A percentile compares a stretch with the other conserved stretches of the same genome.
Evolutionary conservation across 208 protist species (phyloP).

Genomic region (Crithidia fasciculata): DNA sequence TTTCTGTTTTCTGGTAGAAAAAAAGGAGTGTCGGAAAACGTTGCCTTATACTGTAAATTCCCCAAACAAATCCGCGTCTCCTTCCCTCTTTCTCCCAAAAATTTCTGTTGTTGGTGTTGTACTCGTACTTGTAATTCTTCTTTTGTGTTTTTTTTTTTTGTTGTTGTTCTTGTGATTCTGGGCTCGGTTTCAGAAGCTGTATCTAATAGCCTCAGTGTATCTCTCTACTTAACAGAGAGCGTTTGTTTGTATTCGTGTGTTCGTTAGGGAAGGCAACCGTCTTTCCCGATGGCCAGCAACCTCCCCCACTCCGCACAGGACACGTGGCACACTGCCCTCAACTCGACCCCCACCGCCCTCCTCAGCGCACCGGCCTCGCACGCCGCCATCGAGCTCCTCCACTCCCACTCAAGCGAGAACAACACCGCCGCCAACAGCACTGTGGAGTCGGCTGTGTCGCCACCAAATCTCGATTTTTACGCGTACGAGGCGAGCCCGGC

Average conservation of each 20-base stretch:
- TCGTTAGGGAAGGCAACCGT: no score
- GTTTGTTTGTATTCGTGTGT: no score
- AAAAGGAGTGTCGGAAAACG: no score
- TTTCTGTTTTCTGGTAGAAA: neutral
- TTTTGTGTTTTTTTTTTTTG: neutral
- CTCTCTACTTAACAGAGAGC: no score
- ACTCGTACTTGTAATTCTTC: no score
- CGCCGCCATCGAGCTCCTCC: conserved; percentile 6
- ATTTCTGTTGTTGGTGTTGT: neutral
- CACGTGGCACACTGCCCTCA: conserved; percentile 6
- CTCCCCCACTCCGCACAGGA: neutral
- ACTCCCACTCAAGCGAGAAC: conserved; percentile 1
- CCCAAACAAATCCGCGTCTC: no score
- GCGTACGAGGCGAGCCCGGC: neutral
- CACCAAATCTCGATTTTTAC: neutral
- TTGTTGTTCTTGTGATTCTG: neutral
- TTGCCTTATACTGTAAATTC: no score
- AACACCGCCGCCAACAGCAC: neutral
- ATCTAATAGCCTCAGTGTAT: no score
- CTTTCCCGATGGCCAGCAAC: conserved; percentile 1
- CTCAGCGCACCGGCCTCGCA: conserved; percentile 5
- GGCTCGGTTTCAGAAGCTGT: no score
- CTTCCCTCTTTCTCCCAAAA: no score
- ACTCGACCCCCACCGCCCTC: neutral
- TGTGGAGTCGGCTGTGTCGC: neutral